Evolutionary conservation across 1,139 yeast species (phyloP).

Genomic region (Candida albicans): DNA sequence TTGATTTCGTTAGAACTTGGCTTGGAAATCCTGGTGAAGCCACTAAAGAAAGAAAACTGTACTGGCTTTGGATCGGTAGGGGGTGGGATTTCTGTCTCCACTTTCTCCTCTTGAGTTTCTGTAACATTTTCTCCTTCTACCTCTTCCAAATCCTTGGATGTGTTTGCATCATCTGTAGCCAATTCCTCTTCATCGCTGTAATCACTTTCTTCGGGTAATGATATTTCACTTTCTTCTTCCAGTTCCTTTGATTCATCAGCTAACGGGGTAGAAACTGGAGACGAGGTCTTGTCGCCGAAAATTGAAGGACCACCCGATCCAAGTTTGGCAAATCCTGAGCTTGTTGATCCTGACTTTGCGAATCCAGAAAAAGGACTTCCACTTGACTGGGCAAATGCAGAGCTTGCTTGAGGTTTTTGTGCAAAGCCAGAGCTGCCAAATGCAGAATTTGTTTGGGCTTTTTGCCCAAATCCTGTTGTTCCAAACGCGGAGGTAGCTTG

Average conservation of each 20-base stretch:
- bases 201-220: too few species aligned
- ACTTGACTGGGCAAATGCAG: background rate
- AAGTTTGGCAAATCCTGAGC: background rate
- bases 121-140: too few species aligned
- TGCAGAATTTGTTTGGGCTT: conserved; percentile 4
- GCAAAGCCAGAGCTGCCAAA: conserved; percentile 11
- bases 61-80: conserved; percentile 12
- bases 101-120: too few species aligned
- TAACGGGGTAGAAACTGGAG: background rate
- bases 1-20: conserved; percentile 7
- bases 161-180: too few species aligned
- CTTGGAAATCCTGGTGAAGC: conserved; percentile 8
- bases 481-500: conserved; percentile 10
- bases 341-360: conserved; percentile 8
- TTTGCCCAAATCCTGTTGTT: conserved; percentile 10
- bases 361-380: conserved; percentile 9
- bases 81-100: too few species aligned
- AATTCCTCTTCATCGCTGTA: background rate
- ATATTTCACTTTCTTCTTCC: too few species aligned
- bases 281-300: conserved; percentile 1
- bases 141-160: too few species aligned
- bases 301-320: background rate
- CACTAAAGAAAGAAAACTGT: conserved; percentile 15
- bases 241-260: background rate
- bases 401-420: conserved; percentile 9